Conservation (phyloP, 257 asterid genomes). For the Solanum okadae region DNA sequence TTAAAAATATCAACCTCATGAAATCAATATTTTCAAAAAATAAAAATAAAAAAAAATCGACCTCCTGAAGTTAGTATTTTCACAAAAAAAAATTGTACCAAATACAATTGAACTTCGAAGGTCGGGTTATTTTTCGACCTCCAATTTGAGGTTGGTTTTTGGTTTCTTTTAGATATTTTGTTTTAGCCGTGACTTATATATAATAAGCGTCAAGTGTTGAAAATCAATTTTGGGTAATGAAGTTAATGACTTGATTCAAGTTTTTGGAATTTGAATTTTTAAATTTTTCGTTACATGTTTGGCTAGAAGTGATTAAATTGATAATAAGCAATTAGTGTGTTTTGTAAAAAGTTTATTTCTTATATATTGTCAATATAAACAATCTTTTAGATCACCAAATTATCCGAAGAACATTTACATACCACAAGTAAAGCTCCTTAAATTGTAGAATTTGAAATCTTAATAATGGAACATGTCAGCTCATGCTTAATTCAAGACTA, state of each 20-base stretch:
- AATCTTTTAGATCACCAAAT: background rate
- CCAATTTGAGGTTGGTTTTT: background rate
- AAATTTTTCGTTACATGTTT: background rate
- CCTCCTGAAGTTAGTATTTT: background rate
- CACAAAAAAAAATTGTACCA: too few relatives aligned
- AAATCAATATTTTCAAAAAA: background rate
- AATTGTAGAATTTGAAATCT: too few relatives aligned
- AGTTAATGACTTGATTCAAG: background rate
- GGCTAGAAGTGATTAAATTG: background rate
- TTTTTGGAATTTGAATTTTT: too few relatives aligned
- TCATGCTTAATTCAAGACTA: background rate
- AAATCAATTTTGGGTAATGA: background rate
- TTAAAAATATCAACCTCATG: background rate
- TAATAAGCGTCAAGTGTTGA: background rate
- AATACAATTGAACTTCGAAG: background rate
- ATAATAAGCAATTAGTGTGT: background rate
- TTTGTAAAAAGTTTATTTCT: too few relatives aligned
- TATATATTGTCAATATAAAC: background rate
- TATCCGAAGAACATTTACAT: background rate
- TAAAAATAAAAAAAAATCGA: too few relatives aligned
- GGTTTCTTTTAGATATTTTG: background rate
- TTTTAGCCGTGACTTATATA: background rate
- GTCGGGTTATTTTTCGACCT: too few relatives aligned
- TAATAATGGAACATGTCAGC: background rate
- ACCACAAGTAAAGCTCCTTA: background rate